Evolutionary conservation across 2,329 filamentous ascomycete species (phyloP), one percentile per base, ranked within the genome.

Genomic region (Xylariomycetidae sp.): DNA sequence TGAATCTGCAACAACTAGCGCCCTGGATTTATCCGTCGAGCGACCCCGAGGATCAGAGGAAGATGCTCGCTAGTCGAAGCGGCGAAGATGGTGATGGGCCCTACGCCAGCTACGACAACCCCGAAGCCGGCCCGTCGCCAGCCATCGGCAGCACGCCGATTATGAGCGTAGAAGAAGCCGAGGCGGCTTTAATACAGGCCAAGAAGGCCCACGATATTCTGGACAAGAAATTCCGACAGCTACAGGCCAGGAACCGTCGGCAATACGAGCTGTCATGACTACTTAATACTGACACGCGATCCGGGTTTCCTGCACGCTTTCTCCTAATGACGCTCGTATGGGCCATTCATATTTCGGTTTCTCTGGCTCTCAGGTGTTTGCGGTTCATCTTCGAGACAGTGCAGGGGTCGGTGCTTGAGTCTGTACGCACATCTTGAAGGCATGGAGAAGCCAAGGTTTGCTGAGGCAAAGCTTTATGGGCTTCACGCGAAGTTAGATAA

Each of bases 121-220:
- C 38, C 2, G 44, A 47, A 33, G 47, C 45, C 23, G 45, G 43
- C 5, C 44, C 53, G 3, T 53, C 52, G 13, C 51, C 55, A 10
- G 56, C 62, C n/a, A 63, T 67, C 32, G 62, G 60, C 22, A 68
- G 64, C 37, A 72, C 76, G 41, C 69, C 71, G 5, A 58, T 78
- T 6, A 73, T 83, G 67, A 76, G 64, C 30, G 66, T 82, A 3
- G 72, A 80, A 41, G 81, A 84, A 38, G 72, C 78, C 2, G 80
- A 85, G 59, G 62, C 61, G 36, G 72, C 72, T 28, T 61, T 76
- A 27, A 47, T 54, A 3, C 42, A 49, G 27, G 45, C 53, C 23
- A 55, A 54, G 41, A 58, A 58, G 38, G 51, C 55, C 34, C 56
- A 58, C 23, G 56, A 58, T 13, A 44, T 43, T 13, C 50, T 55